Base-by-base conservation (phyloP, 495 filamentous ascomycete species). In the Lophiostoma macrostomum region DNA sequence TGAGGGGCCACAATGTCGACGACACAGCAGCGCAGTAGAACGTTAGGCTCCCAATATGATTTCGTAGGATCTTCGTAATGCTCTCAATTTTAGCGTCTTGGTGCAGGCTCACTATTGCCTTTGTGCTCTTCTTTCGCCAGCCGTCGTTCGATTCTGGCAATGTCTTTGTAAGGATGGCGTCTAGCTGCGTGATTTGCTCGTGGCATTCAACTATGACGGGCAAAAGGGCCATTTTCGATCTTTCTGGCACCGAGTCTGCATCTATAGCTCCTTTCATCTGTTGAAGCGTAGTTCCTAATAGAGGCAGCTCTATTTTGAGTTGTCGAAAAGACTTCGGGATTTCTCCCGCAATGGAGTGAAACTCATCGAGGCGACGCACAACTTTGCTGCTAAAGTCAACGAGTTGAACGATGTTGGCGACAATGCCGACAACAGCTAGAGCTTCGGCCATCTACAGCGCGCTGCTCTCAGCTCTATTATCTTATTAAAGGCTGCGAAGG, bases 311-410 rank as follows among this genome's bases (percentile, higher is more conserved):
- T 27, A 30, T 40, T 14, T 53, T 52, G 39, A 58, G 4, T 12
- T 47, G 31, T 20, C 48, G 47, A 39, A 58, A 47, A 18, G 55
- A 22, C 35, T 56, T 35, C 1, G 44, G 53, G 14, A 56, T 16
- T 29, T 56, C 53, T 32, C 19, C 19, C 0, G 25, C 32, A 20
- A 31, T 35, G 28, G 43, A 48, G 18, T 56, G 28, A 35, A 49
- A 56, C 35, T 56, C 35, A 14, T 49, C 36, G 0, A 56, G 28
- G 53, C 53, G 43, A 19, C 11, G n/a, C 12, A 56, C 34, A 42
- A 56, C 53, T 49, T 27, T 40, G 20, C 18, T 41, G 53, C 53
- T 42, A 28, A 56, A 48, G 22, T 56, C 44, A 56, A 48, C 44
- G n/a, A 56, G 42, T 14, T 56, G 44, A 27, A 56, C 25, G 14